Evolutionary conservation across 176 grass and related monocot species (phyloP).

Genomic region (Triticum urartu): DNA sequence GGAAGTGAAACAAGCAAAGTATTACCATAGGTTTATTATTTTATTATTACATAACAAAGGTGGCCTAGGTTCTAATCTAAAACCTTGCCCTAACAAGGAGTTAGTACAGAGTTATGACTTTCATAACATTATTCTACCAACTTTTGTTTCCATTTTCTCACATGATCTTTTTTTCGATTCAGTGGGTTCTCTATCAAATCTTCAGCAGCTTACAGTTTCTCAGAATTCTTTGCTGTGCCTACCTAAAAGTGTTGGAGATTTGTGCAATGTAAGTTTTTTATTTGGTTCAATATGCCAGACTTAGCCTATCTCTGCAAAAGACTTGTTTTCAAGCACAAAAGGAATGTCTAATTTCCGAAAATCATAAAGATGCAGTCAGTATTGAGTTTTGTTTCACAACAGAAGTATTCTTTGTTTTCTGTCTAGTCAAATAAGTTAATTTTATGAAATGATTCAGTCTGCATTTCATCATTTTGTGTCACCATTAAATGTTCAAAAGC

Average conservation of each 20-base stretch:
- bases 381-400: neutral
- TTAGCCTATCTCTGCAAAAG: slow-evolving; percentile 3
- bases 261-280: slow-evolving; percentile 68
- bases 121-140: neutral
- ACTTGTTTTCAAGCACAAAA: neutral
- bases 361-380: neutral
- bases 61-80: neutral
- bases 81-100: slow-evolving; percentile 11
- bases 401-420: neutral
- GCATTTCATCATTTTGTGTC: slow-evolving; percentile 13
- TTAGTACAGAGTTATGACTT: neutral
- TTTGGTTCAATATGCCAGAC: slow-evolving; percentile 4
- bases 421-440: neutral
- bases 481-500: neutral
- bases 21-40: neutral
- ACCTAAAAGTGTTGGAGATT: slow-evolving; percentile 75
- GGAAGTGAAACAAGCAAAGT: slow-evolving; percentile 11
- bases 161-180: slow-evolving; percentile 25
- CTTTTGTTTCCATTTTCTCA: slow-evolving; percentile 23
- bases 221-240: slow-evolving; percentile 72
- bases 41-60: neutral
- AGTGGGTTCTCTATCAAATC: slow-evolving; percentile 88
- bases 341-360: neutral
- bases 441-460: neutral
- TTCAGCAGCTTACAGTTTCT: slow-evolving; percentile 75